A percentile compares a stretch with the other conserved stretches of the same genome.
Conservation (phyloP, 805 yeast species). For the Candida xyloterini region DNA sequence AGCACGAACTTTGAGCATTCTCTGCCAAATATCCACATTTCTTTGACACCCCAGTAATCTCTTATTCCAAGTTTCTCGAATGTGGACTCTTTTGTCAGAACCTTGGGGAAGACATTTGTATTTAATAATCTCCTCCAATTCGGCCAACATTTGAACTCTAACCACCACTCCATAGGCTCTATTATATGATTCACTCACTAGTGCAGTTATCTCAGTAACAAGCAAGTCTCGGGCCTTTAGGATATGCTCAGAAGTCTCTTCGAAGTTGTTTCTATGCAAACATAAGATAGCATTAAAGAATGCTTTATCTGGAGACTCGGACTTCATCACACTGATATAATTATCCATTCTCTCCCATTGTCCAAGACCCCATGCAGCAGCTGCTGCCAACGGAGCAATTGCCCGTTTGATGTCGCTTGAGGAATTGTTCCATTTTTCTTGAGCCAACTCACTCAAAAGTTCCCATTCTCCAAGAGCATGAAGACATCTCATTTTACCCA, state of each 20-base stretch:
- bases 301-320: slow-evolving; percentile 90
- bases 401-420: slow-evolving; percentile 70
- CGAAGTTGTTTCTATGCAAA: slow-evolving; percentile 82
- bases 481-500: slow-evolving; percentile 97
- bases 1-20: slow-evolving; percentile 89
- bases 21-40: slow-evolving; percentile 98
- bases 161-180: slow-evolving; percentile 97
- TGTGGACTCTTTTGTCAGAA: slow-evolving; percentile 71
- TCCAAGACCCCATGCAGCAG: slow-evolving; percentile 97
- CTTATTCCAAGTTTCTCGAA: slow-evolving; percentile 92
- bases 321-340: slow-evolving; percentile 84
- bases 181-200: slow-evolving; percentile 92
- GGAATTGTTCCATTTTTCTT: slow-evolving; percentile 77
- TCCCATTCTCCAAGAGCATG: slow-evolving; percentile 99
- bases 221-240: slow-evolving; percentile 81
- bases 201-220: slow-evolving; percentile 89
- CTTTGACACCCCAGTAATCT: slow-evolving; percentile 91
- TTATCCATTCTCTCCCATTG: slow-evolving; percentile 97
- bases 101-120: slow-evolving; percentile 84
- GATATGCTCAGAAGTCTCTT: slow-evolving; percentile 75
- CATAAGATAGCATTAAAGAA: slow-evolving; percentile 89
- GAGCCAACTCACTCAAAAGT: slow-evolving; percentile 78
- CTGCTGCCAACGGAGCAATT: slow-evolving; percentile 97
- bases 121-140: slow-evolving; percentile 88
- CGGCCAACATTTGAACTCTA: slow-evolving; percentile 95